A percentile compares a stretch with the other conserved stretches of the same genome.
phyloP scores from a whole-genome alignment of 257 asterid genomes.

The Capsicum rhomboideum region DNA sequence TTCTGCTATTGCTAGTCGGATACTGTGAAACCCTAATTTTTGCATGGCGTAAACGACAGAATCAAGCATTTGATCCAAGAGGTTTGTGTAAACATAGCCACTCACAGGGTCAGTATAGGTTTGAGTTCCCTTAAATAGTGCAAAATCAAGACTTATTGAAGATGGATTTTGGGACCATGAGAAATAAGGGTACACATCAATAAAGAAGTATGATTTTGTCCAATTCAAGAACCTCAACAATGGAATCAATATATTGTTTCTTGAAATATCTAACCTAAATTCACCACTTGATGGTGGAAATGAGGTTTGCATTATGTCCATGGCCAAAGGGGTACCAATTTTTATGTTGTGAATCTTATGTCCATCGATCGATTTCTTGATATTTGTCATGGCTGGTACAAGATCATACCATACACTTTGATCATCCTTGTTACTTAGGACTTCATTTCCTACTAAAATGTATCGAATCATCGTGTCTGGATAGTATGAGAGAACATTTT shows the following conservation, averaged over 20 bases:
- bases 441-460: slow-evolving; percentile 65
- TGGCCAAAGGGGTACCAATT: slow-evolving; percentile 61
- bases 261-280: slow-evolving; percentile 39
- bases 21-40: slow-evolving; percentile 33
- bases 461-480: slow-evolving; percentile 48
- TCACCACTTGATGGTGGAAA: slow-evolving; percentile 70
- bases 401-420: slow-evolving; percentile 39
- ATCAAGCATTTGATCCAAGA: slow-evolving; percentile 74
- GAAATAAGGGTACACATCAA: slow-evolving; percentile 54
- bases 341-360: slow-evolving; percentile 53
- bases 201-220: slow-evolving; percentile 43
- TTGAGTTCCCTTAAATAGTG: slow-evolving; percentile 31
- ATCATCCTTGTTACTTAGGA: slow-evolving; percentile 29
- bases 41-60: slow-evolving; percentile 46
- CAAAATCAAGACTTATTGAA: slow-evolving; percentile 34
- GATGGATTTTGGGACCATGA: slow-evolving; percentile 47
- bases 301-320: slow-evolving; percentile 47
- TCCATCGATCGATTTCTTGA: slow-evolving; percentile 26
- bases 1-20: slow-evolving; percentile 43
- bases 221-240: slow-evolving; percentile 42
- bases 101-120: slow-evolving; percentile 27
- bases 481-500: slow-evolving; percentile 41
- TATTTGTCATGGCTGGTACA: slow-evolving; percentile 57
- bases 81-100: slow-evolving; percentile 48
- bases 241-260: slow-evolving; percentile 25